Evolutionary conservation across 2,329 filamentous ascomycete genomes (phyloP), one percentile per base, ranked within the genome.

Genomic region (Hawksworthiomyces lignivorus): DNA sequence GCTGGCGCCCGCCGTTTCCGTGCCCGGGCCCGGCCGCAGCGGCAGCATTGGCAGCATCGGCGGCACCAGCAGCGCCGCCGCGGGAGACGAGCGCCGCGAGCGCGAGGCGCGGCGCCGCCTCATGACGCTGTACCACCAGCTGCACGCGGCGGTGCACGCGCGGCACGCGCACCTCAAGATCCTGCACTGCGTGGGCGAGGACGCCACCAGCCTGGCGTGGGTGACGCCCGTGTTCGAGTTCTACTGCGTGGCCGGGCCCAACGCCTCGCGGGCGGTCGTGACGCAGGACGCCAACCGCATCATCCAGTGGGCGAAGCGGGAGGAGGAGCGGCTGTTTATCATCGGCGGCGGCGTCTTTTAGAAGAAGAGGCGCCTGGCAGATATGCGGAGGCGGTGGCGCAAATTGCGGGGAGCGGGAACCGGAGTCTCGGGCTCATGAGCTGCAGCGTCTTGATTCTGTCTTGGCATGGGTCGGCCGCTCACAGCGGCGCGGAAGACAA

Each of bases 301-400:
- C 37, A 81, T 94, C 6, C 85, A 92, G 56, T 98, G 90, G 89
- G 83, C 90, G 2, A 82, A 86, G 57, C 74, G 81, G 50, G 92
- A 98, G 63, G 90, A 97, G 62, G 89, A 97, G 62, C 73, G 92
- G 44, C 68, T 97, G 6, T 98, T 98, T 57, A 95, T 98, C 46
- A 92, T 98, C 57, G 92, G 92, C 1, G 94, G 92, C n/a, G 92
- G 89, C 32, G 90, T 97, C 52, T 84, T 83, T 54, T 81, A 48
- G 46, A 22, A 19, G 33, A 41, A 15, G 39, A 31, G n/a, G 31
- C 24, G 3, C 8, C 24, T 4, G 24, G 12, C 24, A 26, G 12
- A 26, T 7, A 12, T 26, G 24, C 24, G 24, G 24, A 26, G 24
- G n/a, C n/a, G n/a, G n/a, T n/a, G n/a, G n/a, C n/a, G n/a, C n/a